Evolutionary conservation across 2,329 filamentous ascomycete species (phyloP), one percentile per base, ranked within the genome.

Genomic region (Cryoendolithus antarcticus): DNA sequence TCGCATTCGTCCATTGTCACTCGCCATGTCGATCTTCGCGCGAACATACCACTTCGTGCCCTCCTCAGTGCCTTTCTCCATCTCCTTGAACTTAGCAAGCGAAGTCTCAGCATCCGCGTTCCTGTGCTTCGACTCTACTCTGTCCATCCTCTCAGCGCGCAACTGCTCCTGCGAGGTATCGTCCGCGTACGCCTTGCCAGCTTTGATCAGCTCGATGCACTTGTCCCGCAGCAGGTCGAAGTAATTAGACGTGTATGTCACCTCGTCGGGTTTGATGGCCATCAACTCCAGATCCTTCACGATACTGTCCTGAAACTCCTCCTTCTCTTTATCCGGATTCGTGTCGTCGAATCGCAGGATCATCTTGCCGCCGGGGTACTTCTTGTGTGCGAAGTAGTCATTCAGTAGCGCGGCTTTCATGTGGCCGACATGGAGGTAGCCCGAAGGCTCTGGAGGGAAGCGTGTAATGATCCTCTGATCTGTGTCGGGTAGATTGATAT

Each of bases 261-360:
- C 72, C 48, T 74, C 74, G 62, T 95, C 89, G 13, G 88, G 84
- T 64, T 82, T 84, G 62, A 98, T 84, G 24, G 88, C 89, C 72
- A 98, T 86, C 38, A 96, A 72, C 36, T 79, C 77, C 37, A 95
- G 74, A 62, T 98, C 91, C 66, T 94, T 82, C 30, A 94, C 70
- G 46, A 98, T 98, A 4, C 86, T 75, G 63, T 96, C 86, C 60
- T 96, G 81, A 60, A 81, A 98, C 66, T 96, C 91, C 60, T 89
- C 79, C 69, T 93, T 95, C 71, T 98, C 91, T 62, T 96, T 96
- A 44, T 82, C 80, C 6, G 91, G 91, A 64, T 98, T 98, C 41
- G 93, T 98, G 58, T 98, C 91, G 59, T 98, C 91, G 56, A 98
- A 91, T 44, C 91, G 83, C 36, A 96, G 75, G 43, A 93, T 78